These are phyloP conservation scores for Talaromyces ruber DNA, from an alignment of 495 filamentous ascomycete species.

Conservation along the genomic window DNA sequence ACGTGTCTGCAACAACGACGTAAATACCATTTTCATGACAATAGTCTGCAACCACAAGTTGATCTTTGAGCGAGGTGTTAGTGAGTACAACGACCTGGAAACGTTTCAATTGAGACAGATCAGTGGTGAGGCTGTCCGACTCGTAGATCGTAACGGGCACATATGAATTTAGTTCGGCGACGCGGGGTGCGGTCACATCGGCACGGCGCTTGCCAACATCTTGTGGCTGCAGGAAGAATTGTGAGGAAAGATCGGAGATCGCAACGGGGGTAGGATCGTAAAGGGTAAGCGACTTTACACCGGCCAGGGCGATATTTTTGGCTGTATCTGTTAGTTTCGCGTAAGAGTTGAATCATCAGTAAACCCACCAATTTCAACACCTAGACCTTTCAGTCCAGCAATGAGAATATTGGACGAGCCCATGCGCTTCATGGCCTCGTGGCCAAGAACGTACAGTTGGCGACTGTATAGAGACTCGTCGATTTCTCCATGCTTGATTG, in stretches of 20 bases:
- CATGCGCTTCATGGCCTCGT: conserved; percentile 99
- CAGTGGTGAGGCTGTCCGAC: conserved; percentile 50
- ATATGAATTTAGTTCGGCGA: conserved; percentile 94
- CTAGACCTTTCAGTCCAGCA: conserved; percentile 84
- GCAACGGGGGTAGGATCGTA: conserved; percentile 73
- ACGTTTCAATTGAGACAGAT: conserved; percentile 69
- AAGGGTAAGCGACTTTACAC: conserved; percentile 82
- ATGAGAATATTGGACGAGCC: conserved; percentile 90
- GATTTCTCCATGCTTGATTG: conserved; percentile 65
- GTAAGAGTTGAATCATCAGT: neutral
- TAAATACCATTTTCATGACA: conserved; percentile 90
- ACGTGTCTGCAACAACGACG: conserved; percentile 77
- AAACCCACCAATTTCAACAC: conserved; percentile 77
- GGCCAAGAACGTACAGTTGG: conserved; percentile 90
- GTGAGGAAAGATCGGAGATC: conserved; percentile 83
- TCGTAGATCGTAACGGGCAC: conserved; percentile 76
- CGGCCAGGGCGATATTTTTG: conserved; percentile 97
- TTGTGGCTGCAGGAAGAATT: conserved; percentile 85
- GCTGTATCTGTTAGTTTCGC: conserved; percentile 36
- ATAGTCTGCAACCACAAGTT: conserved; percentile 78
- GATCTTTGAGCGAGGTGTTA: conserved; percentile 67
- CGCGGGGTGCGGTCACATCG: conserved; percentile 73
- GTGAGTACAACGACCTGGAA: conserved; percentile 93
- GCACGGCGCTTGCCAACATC: conserved; percentile 93
- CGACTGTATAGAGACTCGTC: conserved; percentile 97